Percentiles rank a stretch among this genome's conserved stretches.
phyloP scores from a whole-genome alignment of 2,329 filamentous ascomycete genomes.

The Blastomyces percursus region DNA sequence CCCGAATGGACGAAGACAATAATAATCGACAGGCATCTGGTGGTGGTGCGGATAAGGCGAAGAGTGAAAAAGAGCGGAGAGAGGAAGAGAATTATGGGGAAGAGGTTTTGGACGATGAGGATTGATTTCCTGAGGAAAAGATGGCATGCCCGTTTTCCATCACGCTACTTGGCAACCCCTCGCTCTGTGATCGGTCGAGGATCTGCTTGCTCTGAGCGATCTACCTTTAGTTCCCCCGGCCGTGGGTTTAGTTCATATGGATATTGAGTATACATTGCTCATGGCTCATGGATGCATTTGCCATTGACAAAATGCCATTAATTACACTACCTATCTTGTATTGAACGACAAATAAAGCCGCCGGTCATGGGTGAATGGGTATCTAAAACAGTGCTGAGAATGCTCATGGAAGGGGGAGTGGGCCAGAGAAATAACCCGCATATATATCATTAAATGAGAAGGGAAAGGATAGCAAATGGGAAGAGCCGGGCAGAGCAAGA shows the following conservation, averaged over 20 bases:
- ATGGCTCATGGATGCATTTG: not conserved
- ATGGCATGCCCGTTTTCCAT: not conserved
- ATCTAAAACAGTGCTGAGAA: not conserved
- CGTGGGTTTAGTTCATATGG: not conserved
- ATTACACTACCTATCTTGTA: not conserved
- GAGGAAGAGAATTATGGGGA: conserved; percentile 65
- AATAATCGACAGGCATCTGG: conserved; percentile 22
- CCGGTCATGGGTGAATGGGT: not conserved
- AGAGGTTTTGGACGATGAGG: conserved; percentile 60
- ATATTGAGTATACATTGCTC: not conserved
- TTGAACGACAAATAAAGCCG: not conserved
- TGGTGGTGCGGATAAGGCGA: conserved; percentile 11
- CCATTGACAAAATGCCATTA: not conserved
- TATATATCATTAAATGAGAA: not conserved
- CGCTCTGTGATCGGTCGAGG: not conserved
- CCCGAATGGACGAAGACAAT: conserved; percentile 53
- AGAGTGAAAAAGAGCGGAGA: conserved; percentile 27
- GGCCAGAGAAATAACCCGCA: not conserved
- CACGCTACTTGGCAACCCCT: not conserved
- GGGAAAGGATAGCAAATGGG: not conserved
- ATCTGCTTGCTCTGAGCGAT: not conserved
- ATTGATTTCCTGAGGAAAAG: conserved; percentile 15
- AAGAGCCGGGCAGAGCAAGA: not conserved
- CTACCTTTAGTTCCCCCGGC: not conserved
- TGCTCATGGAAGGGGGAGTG: not conserved